phyloP scores from a whole-genome alignment of 1,284 basidiomycete species.

The Pholiota adiposa region DNA sequence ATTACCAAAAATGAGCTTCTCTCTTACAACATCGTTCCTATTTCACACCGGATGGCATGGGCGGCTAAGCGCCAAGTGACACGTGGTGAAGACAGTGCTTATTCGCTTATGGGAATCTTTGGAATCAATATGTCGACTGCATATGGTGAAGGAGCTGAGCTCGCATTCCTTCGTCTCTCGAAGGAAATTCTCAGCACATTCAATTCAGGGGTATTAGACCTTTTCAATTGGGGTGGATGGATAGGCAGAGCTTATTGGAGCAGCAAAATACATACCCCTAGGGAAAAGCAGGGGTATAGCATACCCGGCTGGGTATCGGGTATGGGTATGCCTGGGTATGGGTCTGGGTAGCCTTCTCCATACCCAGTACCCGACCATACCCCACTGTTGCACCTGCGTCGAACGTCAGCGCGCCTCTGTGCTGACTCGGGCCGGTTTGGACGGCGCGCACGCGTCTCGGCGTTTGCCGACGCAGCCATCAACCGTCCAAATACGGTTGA shows the following conservation, averaged over 20 bases:
- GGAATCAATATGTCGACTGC: constrained; percentile 2
- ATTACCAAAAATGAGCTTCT: neutral
- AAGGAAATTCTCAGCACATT: neutral
- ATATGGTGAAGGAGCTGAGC: constrained; percentile 4
- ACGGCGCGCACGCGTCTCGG: no score
- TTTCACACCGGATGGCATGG: neutral
- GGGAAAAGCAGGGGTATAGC: no score
- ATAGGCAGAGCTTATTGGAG: neutral
- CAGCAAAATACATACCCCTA: neutral
- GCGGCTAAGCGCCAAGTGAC: constrained; percentile 4
- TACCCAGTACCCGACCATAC: no score
- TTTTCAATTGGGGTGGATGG: neutral
- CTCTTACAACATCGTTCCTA: neutral
- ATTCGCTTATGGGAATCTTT: constrained; percentile 8
- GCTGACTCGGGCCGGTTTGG: no score
- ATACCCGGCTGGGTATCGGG: no score
- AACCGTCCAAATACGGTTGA: no score
- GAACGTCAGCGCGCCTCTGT: no score
- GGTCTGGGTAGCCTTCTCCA: no score
- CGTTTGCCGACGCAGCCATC: no score
- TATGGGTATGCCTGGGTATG: no score
- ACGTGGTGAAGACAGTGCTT: constrained; percentile 5
- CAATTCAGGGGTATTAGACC: neutral
- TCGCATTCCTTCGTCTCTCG: neutral
- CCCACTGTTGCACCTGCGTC: no score